Base-by-base conservation (phyloP, 192 early-diverging fungal genomes). In the Podila epigama region DNA sequence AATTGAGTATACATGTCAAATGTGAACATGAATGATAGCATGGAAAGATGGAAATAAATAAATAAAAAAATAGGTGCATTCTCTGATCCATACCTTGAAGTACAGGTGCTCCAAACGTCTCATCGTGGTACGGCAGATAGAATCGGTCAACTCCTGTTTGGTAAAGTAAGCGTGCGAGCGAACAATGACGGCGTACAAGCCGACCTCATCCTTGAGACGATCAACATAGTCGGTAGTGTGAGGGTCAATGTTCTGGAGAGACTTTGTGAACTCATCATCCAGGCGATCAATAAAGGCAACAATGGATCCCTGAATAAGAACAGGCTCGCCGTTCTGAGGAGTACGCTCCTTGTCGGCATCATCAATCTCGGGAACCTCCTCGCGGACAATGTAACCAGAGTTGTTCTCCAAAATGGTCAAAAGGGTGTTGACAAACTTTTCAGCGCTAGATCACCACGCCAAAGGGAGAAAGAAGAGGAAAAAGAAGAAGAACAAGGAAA, bases 241-340 rank as follows among this genome's bases (percentile, higher is more conserved):
- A 60, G 97, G 97, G 84, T 99, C 98, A 71, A 96, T 96, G 75
- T 90, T 89, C 79, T 97, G 96, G 44, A 99, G 88, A 29, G 96
- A 93, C 82, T 94, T 93, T 67, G 88, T 93, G 82, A 98, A 99
- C 84, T 99, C 98, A 61, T 98, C 96, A 82, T 98, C 96, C 41
- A 98, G 83, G 31, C 97, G 92, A 66, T 99, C 98, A 33, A 98
- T 83, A 52, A 94, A 92, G 42, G 93, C 87, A 54, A 92, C 83
- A 57, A 98, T 84, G 39, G 92, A 95, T 58, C 97, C 98, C 52
- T 90, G 93, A 61, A 98, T 80, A 13, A 72, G 70, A 16, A 92
- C 80, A 20, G 73, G 59, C 54, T 89, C 66, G 25, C 86, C 92
- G 41, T 80, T 71, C 29, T 84, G 79, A 52, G 82, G 79, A 27